phyloP scores from a whole-genome alignment of 345 rosid species.

The Physaria fendleri region DNA sequence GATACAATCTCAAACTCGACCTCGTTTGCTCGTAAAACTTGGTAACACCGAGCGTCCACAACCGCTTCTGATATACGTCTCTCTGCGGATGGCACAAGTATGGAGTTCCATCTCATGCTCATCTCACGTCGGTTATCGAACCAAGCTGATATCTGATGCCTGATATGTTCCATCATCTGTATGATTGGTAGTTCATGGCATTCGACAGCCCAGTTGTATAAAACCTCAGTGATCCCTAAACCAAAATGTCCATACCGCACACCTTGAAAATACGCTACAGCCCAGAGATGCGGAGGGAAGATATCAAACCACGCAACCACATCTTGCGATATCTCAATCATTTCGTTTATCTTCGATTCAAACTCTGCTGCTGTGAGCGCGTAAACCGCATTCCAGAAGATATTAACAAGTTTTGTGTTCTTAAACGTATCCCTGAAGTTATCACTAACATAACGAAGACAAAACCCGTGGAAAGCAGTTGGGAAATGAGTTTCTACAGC shows the following conservation, averaged over 20 bases:
- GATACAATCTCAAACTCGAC: slow-evolving; percentile 98
- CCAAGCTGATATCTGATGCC: slow-evolving; percentile 57
- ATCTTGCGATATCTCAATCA: slow-evolving; percentile 89
- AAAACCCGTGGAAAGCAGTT: slow-evolving; percentile 86
- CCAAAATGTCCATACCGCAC: slow-evolving; percentile 83
- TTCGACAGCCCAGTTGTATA: slow-evolving; percentile 91
- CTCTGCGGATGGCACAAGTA: slow-evolving; percentile 95
- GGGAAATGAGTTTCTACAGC: slow-evolving; percentile 99
- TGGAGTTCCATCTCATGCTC: slow-evolving; percentile 76
- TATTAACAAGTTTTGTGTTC: slow-evolving; percentile 82
- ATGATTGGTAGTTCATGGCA: slow-evolving; percentile 92
- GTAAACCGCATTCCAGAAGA: slow-evolving; percentile 94
- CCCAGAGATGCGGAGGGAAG: slow-evolving; percentile 87
- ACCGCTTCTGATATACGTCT: slow-evolving; percentile 70
- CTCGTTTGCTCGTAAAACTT: slow-evolving; percentile 93
- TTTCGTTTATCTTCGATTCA: slow-evolving; percentile 68
- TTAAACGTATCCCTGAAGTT: slow-evolving; percentile 91
- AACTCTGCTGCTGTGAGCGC: slow-evolving; percentile 86
- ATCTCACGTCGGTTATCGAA: slow-evolving; percentile 57
- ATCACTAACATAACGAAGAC: slow-evolving; percentile 83
- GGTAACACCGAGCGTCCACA: slow-evolving; percentile 89
- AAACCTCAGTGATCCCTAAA: slow-evolving; percentile 70
- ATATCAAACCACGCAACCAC: slow-evolving; percentile 67
- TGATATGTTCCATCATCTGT: slow-evolving; percentile 93
- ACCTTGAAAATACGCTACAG: slow-evolving; percentile 89